Conservation (phyloP, 2,329 filamentous ascomycete genomes). For the Trichoderma sp. region DNA sequence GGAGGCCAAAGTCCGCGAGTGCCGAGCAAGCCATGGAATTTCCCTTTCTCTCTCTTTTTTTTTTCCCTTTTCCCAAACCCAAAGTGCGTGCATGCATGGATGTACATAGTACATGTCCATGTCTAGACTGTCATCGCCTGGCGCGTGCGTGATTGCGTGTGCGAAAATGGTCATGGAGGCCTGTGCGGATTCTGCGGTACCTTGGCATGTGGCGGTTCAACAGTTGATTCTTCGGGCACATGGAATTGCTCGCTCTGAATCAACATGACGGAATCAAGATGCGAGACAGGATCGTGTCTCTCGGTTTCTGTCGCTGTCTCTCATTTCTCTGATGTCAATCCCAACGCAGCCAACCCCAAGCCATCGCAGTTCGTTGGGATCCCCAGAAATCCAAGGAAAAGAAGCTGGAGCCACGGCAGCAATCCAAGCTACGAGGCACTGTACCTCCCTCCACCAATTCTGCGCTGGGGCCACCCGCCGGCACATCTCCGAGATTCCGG, state of each 20-base stretch:
- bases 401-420: background rate
- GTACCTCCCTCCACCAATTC: no score
- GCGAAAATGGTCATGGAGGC: background rate
- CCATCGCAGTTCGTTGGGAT: background rate
- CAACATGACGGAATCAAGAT: background rate
- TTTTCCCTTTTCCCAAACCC: background rate
- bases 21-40: background rate
- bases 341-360: background rate
- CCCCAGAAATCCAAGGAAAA: background rate
- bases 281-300: background rate
- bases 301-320: background rate
- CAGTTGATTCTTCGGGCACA: background rate
- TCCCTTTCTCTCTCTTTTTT: background rate
- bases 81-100: background rate
- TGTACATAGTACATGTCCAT: background rate
- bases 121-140: background rate
- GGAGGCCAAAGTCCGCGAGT: background rate
- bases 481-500: constrained; percentile 15
- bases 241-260: background rate
- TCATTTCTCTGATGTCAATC: background rate
- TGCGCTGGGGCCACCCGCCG: constrained; percentile 11
- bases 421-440: background rate
- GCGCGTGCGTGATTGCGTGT: background rate
- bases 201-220: no score
- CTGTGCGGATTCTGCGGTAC: background rate